Conservation (phyloP, 495 filamentous ascomycete species). For the Tuber calosporum region DNA sequence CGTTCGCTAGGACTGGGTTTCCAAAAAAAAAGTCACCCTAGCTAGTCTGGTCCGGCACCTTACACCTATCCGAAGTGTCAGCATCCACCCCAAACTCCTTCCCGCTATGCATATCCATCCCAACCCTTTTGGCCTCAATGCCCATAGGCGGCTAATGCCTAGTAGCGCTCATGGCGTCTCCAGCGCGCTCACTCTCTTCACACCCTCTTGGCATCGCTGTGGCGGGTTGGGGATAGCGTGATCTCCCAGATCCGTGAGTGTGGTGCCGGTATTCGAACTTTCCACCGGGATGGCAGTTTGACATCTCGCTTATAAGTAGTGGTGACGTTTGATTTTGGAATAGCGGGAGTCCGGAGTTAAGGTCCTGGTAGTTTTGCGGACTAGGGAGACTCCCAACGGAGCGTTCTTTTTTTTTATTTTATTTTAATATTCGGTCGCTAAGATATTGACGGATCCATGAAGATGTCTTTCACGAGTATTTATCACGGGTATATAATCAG, state of each 20-base stretch:
- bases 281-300: conserved; percentile 13
- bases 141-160: conserved; percentile 16
- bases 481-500: background rate
- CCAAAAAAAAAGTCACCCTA: background rate
- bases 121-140: conserved; percentile 16
- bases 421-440: background rate
- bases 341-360: background rate
- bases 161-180: conserved; percentile 18
- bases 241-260: background rate
- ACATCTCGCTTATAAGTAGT: background rate
- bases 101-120: conserved; percentile 15
- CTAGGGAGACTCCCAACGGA: background rate
- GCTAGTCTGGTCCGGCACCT: background rate
- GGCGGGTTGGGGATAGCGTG: conserved; percentile 4
- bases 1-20: background rate
- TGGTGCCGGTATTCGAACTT: conserved; percentile 19
- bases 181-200: conserved; percentile 1
- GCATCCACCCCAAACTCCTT: conserved; percentile 2
- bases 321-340: background rate
- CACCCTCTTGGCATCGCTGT: background rate
- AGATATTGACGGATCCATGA: background rate
- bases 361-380: too few species aligned
- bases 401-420: too few species aligned
- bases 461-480: background rate
- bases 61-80: background rate